These are phyloP conservation scores for Nicotiana obtusifolia DNA, from an alignment of 257 asterid genomes.

Conservation along the genomic window DNA sequence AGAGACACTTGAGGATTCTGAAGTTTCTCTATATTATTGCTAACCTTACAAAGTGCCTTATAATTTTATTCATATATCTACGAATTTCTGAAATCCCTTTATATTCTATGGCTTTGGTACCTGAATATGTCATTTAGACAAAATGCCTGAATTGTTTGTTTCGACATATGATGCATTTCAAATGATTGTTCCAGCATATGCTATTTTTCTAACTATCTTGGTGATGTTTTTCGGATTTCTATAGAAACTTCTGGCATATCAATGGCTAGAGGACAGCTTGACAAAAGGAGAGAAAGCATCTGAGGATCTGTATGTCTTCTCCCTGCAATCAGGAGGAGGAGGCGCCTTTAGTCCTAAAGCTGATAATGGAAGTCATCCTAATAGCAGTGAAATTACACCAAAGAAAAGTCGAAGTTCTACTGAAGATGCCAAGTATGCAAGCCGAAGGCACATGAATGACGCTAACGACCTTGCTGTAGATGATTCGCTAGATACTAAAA, in stretches of 20 bases:
- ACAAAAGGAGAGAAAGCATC: conserved; percentile 55
- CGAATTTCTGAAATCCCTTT: neutral
- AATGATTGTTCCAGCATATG: neutral
- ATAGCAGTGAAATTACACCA: conserved; percentile 22
- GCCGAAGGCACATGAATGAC: conserved; percentile 19
- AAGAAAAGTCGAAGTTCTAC: conserved; percentile 49
- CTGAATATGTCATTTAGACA: neutral
- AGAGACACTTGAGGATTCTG: neutral
- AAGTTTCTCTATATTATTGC: neutral
- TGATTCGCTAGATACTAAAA: conserved; percentile 25
- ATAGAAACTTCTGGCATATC: conserved; percentile 65
- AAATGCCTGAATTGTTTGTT: neutral
- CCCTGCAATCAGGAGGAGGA: conserved; percentile 25
- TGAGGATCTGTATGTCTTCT: conserved; percentile 55
- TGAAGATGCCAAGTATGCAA: conserved; percentile 29
- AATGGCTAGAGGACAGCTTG: conserved; percentile 89
- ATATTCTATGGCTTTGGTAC: neutral
- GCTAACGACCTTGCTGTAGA: conserved; percentile 13
- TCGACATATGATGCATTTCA: neutral
- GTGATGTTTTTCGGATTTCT: neutral
- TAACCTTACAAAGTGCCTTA: neutral
- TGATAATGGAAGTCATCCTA: conserved; percentile 19
- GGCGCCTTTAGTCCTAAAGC: conserved; percentile 17
- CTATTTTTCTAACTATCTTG: neutral
- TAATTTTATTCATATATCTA: neutral